Percentiles rank a stretch among this genome's conserved stretches.
Conservation (phyloP, 768 basidiomycete genomes). For the Gymnopilus junonius region DNA sequence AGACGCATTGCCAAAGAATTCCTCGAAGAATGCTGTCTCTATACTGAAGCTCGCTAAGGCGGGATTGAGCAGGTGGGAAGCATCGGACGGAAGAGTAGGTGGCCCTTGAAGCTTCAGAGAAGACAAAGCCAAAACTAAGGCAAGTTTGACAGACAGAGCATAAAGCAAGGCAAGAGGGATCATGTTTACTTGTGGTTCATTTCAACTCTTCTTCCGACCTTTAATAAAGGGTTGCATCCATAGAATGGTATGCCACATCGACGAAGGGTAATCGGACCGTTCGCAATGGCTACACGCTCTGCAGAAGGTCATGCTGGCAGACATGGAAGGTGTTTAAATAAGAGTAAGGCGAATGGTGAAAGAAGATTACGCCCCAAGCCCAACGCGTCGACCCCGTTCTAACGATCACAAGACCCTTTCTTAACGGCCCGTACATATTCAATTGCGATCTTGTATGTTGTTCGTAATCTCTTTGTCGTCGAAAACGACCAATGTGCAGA, state of each 20-base stretch:
- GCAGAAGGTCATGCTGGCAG: background rate
- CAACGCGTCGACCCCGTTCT: background rate
- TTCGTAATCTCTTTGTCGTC: background rate
- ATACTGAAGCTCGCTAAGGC: slow-evolving; percentile 57
- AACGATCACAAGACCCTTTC: background rate
- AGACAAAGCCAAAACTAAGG: slow-evolving; percentile 14
- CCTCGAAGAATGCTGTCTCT: slow-evolving; percentile 58
- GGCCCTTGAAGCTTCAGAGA: slow-evolving; percentile 44
- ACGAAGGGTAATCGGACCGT: slow-evolving; percentile 3
- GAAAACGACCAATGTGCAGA: background rate
- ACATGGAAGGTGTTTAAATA: background rate
- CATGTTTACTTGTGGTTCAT: background rate
- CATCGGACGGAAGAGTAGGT: slow-evolving; percentile 44
- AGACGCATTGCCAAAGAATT: slow-evolving; percentile 50
- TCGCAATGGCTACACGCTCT: background rate
- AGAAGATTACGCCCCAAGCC: background rate
- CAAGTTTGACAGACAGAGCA: background rate
- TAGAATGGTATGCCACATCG: slow-evolving; percentile 12
- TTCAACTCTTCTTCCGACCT: background rate
- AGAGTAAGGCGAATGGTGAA: background rate
- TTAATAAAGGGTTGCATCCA: background rate
- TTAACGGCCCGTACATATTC: background rate
- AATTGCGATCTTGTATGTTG: background rate
- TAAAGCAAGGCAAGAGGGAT: background rate
- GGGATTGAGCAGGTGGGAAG: slow-evolving; percentile 47